These are phyloP conservation scores for Fusarium sp. DNA, from an alignment of 2,329 filamentous ascomycete species.

Conservation along the genomic window DNA sequence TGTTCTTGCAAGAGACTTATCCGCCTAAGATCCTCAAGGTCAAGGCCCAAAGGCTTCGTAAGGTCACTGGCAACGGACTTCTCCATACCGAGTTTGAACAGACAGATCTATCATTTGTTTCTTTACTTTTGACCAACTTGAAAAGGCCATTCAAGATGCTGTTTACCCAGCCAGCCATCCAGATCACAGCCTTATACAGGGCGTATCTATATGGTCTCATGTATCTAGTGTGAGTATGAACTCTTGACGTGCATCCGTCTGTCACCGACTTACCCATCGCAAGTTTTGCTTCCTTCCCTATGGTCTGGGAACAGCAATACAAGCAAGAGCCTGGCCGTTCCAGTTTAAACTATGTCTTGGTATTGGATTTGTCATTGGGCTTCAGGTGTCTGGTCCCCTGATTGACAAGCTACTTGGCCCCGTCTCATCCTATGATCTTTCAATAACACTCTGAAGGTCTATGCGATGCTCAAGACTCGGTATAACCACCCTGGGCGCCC, in stretches of 20 bases:
- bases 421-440: rapidly evolving
- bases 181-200: conserved; percentile 59
- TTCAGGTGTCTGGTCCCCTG: conserved; percentile 57
- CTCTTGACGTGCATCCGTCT: rapidly evolving
- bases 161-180: conserved; percentile 59
- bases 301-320: conserved; percentile 59
- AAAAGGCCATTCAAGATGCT: conserved; percentile 60
- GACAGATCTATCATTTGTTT: conserved; percentile 37
- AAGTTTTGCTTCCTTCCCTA: conserved; percentile 61
- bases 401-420: conserved; percentile 44
- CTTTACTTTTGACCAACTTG: conserved; percentile 45
- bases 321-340: conserved; percentile 55
- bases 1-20: conserved; percentile 53
- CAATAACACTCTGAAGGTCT: conserved; percentile 34
- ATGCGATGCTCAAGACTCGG: conserved; percentile 35
- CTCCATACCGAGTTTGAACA: conserved; percentile 44
- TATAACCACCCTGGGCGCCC: conserved; percentile 44
- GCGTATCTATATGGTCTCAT: conserved; percentile 63
- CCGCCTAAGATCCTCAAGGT: conserved; percentile 44
- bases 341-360: conserved; percentile 63
- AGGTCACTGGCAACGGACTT: conserved; percentile 41
- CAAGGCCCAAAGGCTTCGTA: conserved; percentile 43
- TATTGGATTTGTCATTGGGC: conserved; percentile 63
- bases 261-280: background rate
- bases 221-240: conserved; percentile 54